These are phyloP conservation scores for Canavalia ensiformis DNA, from an alignment of 306 rosid genomes.

Conservation along the genomic window DNA sequence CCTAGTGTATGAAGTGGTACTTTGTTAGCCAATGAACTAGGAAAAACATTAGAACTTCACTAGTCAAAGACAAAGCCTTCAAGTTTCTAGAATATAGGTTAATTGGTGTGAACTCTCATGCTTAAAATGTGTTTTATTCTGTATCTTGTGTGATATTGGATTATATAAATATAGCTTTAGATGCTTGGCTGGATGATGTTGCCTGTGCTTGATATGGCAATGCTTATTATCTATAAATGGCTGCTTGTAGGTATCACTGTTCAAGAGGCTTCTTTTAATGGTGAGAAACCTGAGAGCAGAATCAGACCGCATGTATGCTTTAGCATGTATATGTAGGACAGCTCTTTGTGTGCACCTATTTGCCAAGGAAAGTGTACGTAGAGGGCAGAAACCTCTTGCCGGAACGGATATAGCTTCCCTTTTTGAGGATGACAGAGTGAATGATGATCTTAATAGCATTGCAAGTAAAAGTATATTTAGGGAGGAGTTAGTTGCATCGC, in stretches of 20 bases:
- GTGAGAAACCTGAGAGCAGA: constrained; percentile 98
- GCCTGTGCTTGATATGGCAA: constrained; percentile 8
- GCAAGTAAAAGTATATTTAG: constrained; percentile 93
- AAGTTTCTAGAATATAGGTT: neutral
- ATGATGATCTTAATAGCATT: constrained; percentile 86
- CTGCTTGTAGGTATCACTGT: constrained; percentile 79
- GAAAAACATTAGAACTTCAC: neutral
- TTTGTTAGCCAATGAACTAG: constrained; percentile 24
- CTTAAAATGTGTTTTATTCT: constrained; percentile 19
- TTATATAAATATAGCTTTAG: neutral
- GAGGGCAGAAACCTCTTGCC: constrained; percentile 99
- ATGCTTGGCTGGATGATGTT: constrained; percentile 31
- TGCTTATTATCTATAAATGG: constrained; percentile 44
- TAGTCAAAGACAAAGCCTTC: neutral
- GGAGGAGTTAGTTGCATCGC: constrained; percentile 97
- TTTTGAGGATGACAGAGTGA: constrained; percentile 91
- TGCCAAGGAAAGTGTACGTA: constrained; percentile 97
- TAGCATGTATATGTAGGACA: constrained; percentile 97
- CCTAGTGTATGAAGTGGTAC: neutral
- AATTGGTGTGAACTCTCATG: constrained; percentile 2
- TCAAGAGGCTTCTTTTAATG: constrained; percentile 95
- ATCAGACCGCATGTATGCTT: constrained; percentile 98
- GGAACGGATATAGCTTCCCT: constrained; percentile 99
- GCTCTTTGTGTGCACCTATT: constrained; percentile 98
- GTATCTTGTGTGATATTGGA: constrained; percentile 24